These are phyloP conservation scores for Xylaria sp. DNA, from an alignment of 2,329 filamentous ascomycete genomes.

Conservation along the genomic window DNA sequence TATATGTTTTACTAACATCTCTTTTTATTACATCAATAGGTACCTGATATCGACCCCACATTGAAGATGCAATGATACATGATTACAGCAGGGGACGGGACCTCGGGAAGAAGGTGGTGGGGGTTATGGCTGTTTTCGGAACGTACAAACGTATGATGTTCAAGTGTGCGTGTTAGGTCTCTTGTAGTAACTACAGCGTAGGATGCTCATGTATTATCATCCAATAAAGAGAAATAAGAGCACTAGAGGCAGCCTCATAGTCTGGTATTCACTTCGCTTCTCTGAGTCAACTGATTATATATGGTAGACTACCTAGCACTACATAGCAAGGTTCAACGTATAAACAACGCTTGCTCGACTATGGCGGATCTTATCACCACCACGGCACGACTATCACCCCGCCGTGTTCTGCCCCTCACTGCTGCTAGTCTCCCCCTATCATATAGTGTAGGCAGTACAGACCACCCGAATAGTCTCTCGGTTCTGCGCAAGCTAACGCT, in stretches of 20 bases:
- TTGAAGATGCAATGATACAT: background rate
- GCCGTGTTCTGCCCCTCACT: conserved; percentile 34
- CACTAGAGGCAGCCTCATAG: too few species aligned
- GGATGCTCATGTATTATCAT: too few species aligned
- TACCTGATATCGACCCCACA: background rate
- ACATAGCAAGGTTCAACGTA: background rate
- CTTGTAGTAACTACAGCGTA: background rate
- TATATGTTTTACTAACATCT: background rate
- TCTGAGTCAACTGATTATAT: background rate
- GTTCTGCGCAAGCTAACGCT: conserved; percentile 32
- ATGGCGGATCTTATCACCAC: conserved; percentile 4
- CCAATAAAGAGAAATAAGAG: background rate
- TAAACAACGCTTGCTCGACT: background rate
- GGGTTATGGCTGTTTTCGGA: conserved; percentile 2
- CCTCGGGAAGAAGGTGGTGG: background rate
- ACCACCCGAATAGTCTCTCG: background rate
- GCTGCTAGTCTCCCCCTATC: background rate
- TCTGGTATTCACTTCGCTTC: too few species aligned
- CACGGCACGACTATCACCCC: conserved; percentile 18
- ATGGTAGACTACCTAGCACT: background rate
- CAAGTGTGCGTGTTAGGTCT: background rate
- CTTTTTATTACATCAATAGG: background rate
- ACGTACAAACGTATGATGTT: background rate
- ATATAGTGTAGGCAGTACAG: background rate
- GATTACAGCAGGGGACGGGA: background rate